Conservation (phyloP, 2,329 filamentous ascomycete genomes). For the Penicillium sp. region DNA sequence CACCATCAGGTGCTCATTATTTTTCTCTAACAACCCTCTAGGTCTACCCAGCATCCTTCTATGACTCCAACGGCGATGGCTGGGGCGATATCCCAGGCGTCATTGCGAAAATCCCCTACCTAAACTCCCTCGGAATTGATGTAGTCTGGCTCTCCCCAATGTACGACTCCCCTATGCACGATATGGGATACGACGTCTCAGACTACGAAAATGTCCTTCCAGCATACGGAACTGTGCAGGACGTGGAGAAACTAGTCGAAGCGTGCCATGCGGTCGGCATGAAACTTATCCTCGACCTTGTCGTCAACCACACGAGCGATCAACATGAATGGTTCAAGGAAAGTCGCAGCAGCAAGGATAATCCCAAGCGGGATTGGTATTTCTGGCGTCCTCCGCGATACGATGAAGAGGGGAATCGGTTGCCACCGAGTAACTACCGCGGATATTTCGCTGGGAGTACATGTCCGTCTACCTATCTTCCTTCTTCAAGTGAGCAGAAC, state of each 20-base stretch:
- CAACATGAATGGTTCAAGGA: constrained; percentile 71
- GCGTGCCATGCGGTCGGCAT: constrained; percentile 64
- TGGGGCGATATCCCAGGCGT: constrained; percentile 68
- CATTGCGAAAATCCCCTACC: constrained; percentile 65
- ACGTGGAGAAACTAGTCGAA: constrained; percentile 62
- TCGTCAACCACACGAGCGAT: constrained; percentile 74
- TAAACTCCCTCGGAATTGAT: constrained; percentile 64
- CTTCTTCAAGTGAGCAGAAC: no score
- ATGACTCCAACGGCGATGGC: constrained; percentile 63
- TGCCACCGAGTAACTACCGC: constrained; percentile 74
- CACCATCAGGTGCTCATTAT: no score
- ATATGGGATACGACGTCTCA: constrained; percentile 71
- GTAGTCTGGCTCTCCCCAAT: constrained; percentile 71
- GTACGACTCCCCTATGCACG: constrained; percentile 66
- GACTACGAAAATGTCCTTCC: constrained; percentile 66
- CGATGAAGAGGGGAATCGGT: constrained; percentile 58
- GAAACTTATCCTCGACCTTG: constrained; percentile 71
- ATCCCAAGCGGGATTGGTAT: constrained; percentile 69
- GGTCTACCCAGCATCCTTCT: constrained; percentile 44
- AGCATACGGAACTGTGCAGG: constrained; percentile 65
- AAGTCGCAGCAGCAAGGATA: constrained; percentile 60
- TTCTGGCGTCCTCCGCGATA: constrained; percentile 55
- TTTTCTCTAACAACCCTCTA: neutral
- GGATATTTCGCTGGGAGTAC: constrained; percentile 64
- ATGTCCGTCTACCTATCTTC: constrained; percentile 43